Evolutionary conservation across 164 flowering plant species (phyloP).

Genomic region (Aristolochia fimbriata): DNA sequence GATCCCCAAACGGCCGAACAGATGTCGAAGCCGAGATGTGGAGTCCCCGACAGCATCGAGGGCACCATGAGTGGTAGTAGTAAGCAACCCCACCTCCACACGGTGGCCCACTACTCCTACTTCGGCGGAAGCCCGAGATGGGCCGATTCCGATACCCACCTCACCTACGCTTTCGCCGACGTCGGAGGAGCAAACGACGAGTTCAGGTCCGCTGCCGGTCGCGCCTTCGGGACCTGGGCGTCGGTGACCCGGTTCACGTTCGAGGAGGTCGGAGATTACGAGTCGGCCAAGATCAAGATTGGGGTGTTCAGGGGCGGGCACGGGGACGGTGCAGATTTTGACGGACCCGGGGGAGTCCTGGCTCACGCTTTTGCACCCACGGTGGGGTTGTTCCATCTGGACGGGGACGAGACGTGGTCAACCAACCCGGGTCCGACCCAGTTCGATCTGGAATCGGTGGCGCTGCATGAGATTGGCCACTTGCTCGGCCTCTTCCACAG

Average conservation of each 20-base stretch:
- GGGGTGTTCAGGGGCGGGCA: constrained; percentile 58
- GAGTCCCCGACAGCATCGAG: too few species aligned
- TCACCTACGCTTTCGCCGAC: constrained; percentile 46
- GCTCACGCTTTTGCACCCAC: constrained; percentile 87
- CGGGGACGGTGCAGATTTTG: constrained; percentile 75
- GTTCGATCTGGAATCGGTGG: constrained; percentile 75
- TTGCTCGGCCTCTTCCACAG: constrained; percentile 74
- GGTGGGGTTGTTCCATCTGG: constrained; percentile 50
- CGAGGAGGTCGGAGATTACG: constrained; percentile 17
- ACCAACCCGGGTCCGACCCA: constrained; percentile 18
- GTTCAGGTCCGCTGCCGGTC: constrained; percentile 27
- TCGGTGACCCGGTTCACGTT: constrained; percentile 40
- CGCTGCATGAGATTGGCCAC: constrained; percentile 85
- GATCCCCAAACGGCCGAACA: constrained; percentile 16
- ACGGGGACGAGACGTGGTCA: constrained; percentile 60
- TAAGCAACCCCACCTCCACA: constrained; percentile 16
- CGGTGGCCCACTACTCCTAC: constrained; percentile 39
- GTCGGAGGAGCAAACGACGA: constrained; percentile 16
- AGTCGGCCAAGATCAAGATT: constrained; percentile 40
- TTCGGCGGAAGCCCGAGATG: constrained; percentile 49
- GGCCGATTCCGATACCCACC: constrained; percentile 22
- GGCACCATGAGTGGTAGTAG: too few species aligned
- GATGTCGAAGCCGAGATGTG: constrained; percentile 19
- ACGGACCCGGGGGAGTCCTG: constrained; percentile 55
- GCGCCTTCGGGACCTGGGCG: constrained; percentile 54